Percentiles rank a stretch among this genome's conserved stretches.
Conservation (phyloP, 805 yeast species). For the Candida vaughaniae region DNA sequence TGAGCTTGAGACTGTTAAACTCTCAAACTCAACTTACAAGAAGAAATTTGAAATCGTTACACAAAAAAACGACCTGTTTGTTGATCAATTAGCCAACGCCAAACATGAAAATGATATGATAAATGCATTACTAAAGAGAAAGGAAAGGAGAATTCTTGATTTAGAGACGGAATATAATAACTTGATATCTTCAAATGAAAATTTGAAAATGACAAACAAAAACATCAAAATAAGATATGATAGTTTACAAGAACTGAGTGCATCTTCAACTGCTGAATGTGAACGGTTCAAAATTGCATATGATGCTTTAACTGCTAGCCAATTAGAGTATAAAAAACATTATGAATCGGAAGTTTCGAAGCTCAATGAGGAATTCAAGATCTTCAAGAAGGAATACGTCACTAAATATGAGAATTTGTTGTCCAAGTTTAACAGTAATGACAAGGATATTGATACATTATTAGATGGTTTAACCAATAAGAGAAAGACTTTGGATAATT, state of each 20-base stretch:
- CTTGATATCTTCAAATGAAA: constrained; percentile 46
- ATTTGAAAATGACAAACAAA: constrained; percentile 48
- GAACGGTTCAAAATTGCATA: constrained; percentile 59
- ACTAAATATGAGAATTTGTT: constrained; percentile 35
- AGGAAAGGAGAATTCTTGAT: constrained; percentile 66
- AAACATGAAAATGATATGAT: constrained; percentile 79
- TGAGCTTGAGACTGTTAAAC: constrained; percentile 41
- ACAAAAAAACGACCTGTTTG: constrained; percentile 51
- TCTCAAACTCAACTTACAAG: constrained; percentile 46
- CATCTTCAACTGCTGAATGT: constrained; percentile 46
- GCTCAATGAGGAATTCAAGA: constrained; percentile 36
- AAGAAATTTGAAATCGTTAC: constrained; percentile 50
- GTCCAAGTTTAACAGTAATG: constrained; percentile 39
- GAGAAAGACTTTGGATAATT: constrained; percentile 47
- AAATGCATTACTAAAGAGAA: constrained; percentile 63
- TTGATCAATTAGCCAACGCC: constrained; percentile 65
- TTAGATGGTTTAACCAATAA: constrained; percentile 48
- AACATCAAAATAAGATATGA: constrained; percentile 50
- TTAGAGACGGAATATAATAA: constrained; percentile 59
- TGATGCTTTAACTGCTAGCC: constrained; percentile 53
- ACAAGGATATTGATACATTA: constrained; percentile 49
- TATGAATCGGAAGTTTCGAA: constrained; percentile 44
- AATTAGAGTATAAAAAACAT: constrained; percentile 50
- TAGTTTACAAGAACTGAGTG: constrained; percentile 47
- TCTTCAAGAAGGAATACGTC: constrained; percentile 36